Percentiles rank a stretch among this genome's conserved stretches.
phyloP scores from a whole-genome alignment of 2,329 filamentous ascomycete species.

The Colletotrichum camelliae region DNA sequence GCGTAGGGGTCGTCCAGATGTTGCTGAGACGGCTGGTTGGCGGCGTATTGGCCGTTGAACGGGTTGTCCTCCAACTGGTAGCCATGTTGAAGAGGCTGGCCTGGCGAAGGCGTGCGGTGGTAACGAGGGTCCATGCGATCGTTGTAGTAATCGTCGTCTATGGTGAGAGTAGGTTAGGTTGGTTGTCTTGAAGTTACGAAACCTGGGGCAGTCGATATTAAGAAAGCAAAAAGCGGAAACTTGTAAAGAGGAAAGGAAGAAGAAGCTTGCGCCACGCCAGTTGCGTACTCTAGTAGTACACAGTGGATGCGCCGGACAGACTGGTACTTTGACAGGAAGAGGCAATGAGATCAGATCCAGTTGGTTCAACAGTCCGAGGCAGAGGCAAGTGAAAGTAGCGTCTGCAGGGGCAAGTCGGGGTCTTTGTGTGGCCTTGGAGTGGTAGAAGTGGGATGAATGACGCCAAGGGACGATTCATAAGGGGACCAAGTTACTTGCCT shows the following conservation, averaged over 20 bases:
- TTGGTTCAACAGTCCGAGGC: not conserved
- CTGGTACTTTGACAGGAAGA: not conserved
- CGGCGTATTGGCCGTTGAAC: slow-evolving; percentile 48
- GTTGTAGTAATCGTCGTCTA: slow-evolving; percentile 67
- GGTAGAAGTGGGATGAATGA: slow-evolving; percentile 21
- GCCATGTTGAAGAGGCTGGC: slow-evolving; percentile 72
- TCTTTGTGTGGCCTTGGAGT: slow-evolving; percentile 9
- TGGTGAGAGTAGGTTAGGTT: slow-evolving; percentile 25
- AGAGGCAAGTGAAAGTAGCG: not conserved
- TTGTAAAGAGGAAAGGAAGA: not conserved
- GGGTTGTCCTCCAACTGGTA: slow-evolving; percentile 86
- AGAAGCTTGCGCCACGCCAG: slow-evolving; percentile 8
- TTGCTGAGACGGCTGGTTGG: slow-evolving; percentile 38
- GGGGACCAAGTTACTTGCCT: slow-evolving; percentile 57
- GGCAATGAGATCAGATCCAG: not conserved
- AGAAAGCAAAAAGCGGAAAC: slow-evolving; percentile 8
- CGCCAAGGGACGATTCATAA: slow-evolving; percentile 22
- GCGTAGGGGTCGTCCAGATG: slow-evolving; percentile 74
- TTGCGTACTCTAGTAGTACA: slow-evolving; percentile 6
- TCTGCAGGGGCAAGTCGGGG: slow-evolving; percentile 2
- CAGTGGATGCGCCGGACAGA: not conserved
- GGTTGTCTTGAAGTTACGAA: not conserved
- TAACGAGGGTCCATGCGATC: slow-evolving; percentile 60
- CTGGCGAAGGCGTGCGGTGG: slow-evolving; percentile 78
- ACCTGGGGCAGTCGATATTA: not conserved